Evolutionary conservation across 768 basidiomycete genomes (phyloP).

Genomic region (Podaxis mareebaensis): DNA sequence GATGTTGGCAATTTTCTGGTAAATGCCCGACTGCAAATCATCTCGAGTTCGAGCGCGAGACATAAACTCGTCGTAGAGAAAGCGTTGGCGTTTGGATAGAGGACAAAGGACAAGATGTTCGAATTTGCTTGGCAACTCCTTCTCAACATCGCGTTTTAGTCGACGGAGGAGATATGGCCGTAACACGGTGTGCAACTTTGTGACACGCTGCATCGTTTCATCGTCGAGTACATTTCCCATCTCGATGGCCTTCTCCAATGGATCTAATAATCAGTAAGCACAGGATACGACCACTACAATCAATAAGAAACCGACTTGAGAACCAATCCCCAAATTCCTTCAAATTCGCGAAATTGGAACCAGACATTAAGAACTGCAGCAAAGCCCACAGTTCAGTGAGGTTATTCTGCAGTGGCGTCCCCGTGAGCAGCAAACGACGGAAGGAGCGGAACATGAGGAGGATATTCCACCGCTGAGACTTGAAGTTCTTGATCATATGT

Average conservation of each 20-base stretch:
- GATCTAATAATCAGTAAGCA: slow-evolving; percentile 51
- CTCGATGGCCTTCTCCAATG: slow-evolving; percentile 92
- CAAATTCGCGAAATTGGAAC: slow-evolving; percentile 84
- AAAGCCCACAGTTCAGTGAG: slow-evolving; percentile 95
- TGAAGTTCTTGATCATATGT: slow-evolving; percentile 98
- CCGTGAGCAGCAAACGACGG: slow-evolving; percentile 87
- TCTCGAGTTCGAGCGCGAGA: slow-evolving; percentile 79
- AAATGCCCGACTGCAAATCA: slow-evolving; percentile 81
- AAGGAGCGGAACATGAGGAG: slow-evolving; percentile 86
- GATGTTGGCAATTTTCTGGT: slow-evolving; percentile 89
- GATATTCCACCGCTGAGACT: slow-evolving; percentile 91
- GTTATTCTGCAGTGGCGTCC: slow-evolving; percentile 96
- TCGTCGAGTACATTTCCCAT: slow-evolving; percentile 74
- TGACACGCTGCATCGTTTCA: slow-evolving; percentile 80
- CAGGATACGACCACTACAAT: neutral
- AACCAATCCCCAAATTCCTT: slow-evolving; percentile 98
- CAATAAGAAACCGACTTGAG: slow-evolving; percentile 63
- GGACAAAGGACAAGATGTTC: slow-evolving; percentile 89
- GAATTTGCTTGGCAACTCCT: slow-evolving; percentile 90
- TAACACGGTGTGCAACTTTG: slow-evolving; percentile 91
- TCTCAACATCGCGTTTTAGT: slow-evolving; percentile 98
- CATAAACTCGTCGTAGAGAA: slow-evolving; percentile 97
- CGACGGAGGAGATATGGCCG: slow-evolving; percentile 94
- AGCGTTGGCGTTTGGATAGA: slow-evolving; percentile 90
- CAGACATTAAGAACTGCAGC: slow-evolving; percentile 92